These are phyloP conservation scores for Serendipita vermifera DNA, from an alignment of 768 basidiomycete genomes.

Conservation along the genomic window DNA sequence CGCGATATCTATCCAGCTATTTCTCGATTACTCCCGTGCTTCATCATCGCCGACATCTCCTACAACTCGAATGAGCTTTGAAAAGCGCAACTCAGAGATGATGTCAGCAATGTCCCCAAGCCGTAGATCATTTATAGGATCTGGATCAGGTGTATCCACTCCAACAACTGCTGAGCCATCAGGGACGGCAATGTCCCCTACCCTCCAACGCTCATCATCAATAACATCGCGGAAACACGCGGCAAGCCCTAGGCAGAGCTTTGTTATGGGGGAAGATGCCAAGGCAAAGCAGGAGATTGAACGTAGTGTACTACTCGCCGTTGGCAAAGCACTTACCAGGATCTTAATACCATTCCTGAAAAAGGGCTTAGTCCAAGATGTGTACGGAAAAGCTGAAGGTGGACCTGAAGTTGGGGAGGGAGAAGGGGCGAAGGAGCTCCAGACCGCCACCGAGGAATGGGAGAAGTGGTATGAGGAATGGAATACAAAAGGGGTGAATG, in stretches of 20 bases:
- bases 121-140: slow-evolving; percentile 1
- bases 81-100: slow-evolving; percentile 14
- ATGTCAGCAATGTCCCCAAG: not conserved
- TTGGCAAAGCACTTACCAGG: slow-evolving; percentile 43
- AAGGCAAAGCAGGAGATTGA: slow-evolving; percentile 22
- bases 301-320: slow-evolving; percentile 29
- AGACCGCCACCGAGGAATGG: slow-evolving; percentile 8
- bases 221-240: not conserved
- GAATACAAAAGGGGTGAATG: not conserved
- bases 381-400: slow-evolving; percentile 41
- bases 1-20: slow-evolving; percentile 29
- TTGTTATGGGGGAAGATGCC: slow-evolving; percentile 21
- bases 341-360: slow-evolving; percentile 59
- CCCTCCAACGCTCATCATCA: slow-evolving; percentile 1
- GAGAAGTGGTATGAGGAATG: slow-evolving; percentile 14
- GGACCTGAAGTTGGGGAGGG: too few relatives aligned
- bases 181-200: not conserved
- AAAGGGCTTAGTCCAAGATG: slow-evolving; percentile 59
- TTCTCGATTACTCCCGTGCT: slow-evolving; percentile 33
- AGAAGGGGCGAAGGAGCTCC: not conserved
- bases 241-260: slow-evolving; percentile 13
- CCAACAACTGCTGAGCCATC: not conserved
- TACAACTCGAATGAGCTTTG: slow-evolving; percentile 18
- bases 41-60: not conserved
- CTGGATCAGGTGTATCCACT: not conserved